phyloP scores from a whole-genome alignment of 768 basidiomycete species.

The Trametes coccinea region DNA sequence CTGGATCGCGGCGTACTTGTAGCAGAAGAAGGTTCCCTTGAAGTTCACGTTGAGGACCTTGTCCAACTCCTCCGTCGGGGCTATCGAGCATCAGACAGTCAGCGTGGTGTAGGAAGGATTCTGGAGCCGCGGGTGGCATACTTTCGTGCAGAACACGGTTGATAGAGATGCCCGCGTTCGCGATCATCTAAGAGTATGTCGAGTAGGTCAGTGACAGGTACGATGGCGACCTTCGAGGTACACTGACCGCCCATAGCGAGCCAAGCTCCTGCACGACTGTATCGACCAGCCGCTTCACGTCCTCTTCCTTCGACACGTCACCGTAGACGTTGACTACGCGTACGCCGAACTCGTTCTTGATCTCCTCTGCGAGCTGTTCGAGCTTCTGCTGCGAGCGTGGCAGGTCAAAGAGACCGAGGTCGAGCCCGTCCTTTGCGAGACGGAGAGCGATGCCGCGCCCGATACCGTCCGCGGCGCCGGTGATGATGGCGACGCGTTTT shows the following conservation, averaged over 20 bases:
- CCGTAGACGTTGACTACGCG: slow-evolving; percentile 32
- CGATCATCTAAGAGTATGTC: slow-evolving; percentile 27
- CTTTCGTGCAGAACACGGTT: slow-evolving; percentile 21
- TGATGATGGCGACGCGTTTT: slow-evolving; percentile 30
- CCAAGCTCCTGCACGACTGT: slow-evolving; percentile 36
- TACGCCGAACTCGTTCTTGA: slow-evolving; percentile 22
- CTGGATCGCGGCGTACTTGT: slow-evolving; percentile 41
- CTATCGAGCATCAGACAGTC: not conserved
- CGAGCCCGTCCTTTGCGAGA: slow-evolving; percentile 28
- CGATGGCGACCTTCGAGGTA: not conserved
- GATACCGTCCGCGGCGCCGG: slow-evolving; percentile 35
- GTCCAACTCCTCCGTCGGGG: slow-evolving; percentile 37
- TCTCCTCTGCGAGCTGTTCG: slow-evolving; percentile 15
- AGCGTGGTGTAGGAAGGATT: no score
- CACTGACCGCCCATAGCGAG: slow-evolving; percentile 48
- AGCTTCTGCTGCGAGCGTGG: slow-evolving; percentile 16
- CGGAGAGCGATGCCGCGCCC: slow-evolving; percentile 30
- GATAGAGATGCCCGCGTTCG: slow-evolving; percentile 31
- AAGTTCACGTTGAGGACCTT: slow-evolving; percentile 39
- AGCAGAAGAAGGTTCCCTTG: slow-evolving; percentile 42
- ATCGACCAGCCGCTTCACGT: slow-evolving; percentile 44
- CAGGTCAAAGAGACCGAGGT: slow-evolving; percentile 29
- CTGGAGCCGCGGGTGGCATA: not conserved
- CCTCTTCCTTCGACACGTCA: slow-evolving; percentile 43
- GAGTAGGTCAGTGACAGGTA: not conserved